Percentiles rank a stretch among this genome's conserved stretches.
phyloP scores from a whole-genome alignment of 176 grass and related monocot species.

The Tuctoria greenei region DNA sequence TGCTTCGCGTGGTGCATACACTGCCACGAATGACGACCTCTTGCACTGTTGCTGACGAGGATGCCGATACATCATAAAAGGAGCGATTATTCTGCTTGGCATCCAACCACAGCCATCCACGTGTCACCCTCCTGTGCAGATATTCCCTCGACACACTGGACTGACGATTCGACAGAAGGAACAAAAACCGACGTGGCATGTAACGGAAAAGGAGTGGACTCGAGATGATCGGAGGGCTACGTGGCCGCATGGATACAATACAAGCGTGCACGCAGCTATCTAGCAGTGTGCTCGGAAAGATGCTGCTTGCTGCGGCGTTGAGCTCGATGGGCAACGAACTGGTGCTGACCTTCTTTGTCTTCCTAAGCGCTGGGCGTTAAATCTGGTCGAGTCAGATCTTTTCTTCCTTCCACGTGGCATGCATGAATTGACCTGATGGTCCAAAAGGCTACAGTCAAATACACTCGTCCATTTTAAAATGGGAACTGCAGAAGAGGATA shows the following conservation, averaged over 20 bases:
- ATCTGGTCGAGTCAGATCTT: conserved; percentile 18
- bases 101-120: conserved; percentile 30
- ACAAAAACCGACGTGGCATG: conserved; percentile 41
- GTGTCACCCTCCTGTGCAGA: neutral
- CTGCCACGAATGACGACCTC: neutral
- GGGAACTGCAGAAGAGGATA: neutral
- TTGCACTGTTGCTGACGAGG: neutral
- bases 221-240: neutral
- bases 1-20: neutral
- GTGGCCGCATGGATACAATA: conserved; percentile 1
- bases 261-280: too few species aligned
- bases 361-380: neutral
- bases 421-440: neutral
- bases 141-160: conserved; percentile 26
- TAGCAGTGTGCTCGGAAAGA: too few species aligned
- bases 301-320: neutral
- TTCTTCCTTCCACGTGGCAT: neutral
- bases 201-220: neutral
- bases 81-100: neutral
- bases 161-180: conserved; percentile 35
- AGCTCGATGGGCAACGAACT: neutral
- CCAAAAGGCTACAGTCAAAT: neutral
- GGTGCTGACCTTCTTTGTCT: neutral
- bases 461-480: neutral
- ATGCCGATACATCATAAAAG: conserved; percentile 25